Base-by-base conservation (phyloP, 768 basidiomycete genomes). In the Leccinellum rugosiceps region DNA sequence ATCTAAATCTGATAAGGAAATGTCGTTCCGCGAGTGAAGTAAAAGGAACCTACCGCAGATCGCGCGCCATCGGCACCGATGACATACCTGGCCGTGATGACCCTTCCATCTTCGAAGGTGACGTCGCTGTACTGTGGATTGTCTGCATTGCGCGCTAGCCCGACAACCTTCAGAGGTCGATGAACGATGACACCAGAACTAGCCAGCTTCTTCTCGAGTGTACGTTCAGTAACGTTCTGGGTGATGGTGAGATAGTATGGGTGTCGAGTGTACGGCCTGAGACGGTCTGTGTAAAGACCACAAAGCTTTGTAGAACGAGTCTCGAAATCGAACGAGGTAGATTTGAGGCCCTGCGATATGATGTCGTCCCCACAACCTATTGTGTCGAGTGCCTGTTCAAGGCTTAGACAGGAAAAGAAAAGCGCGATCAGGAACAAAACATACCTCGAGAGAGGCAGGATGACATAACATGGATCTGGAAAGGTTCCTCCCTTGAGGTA, bases 401-500 rank as follows among this genome's bases (percentile, higher is more conserved):
- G 74, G 66, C 73, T 80, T 15, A 45, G 69, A 63, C 25, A 77
- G 69, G 8, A 55, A 10, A 21, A 6, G n/a, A n/a, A n/a, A 56
- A 1, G 15, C 8, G 26, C 7, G 17, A 11, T 46, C 10, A 43
- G 25, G 53, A 32, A 30, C 26, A 54, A 38, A 44, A 41, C 10
- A 43, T 58, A 78, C 81, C 70, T 83, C 82, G 15, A 83, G 67
- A 7, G 83, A 82, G 28, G 80, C 77, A 34, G 82, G 77, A 60
- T 83, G 81, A 19, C 83, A 58, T 3, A 75, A 70, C 5, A 78
- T 57, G 0, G 82, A 80, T n/a, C 81, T 76, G 9, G 82, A 80
- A 7, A 25, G 2, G 25, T 25, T 25, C 4, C 25, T 25, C 25
- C 25, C 25, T 25, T 25, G 25, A 25, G 25, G 30, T 4, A 65